These are phyloP conservation scores for Neurospora sp. DNA, from an alignment of 495 filamentous ascomycete genomes.

Conservation along the genomic window DNA sequence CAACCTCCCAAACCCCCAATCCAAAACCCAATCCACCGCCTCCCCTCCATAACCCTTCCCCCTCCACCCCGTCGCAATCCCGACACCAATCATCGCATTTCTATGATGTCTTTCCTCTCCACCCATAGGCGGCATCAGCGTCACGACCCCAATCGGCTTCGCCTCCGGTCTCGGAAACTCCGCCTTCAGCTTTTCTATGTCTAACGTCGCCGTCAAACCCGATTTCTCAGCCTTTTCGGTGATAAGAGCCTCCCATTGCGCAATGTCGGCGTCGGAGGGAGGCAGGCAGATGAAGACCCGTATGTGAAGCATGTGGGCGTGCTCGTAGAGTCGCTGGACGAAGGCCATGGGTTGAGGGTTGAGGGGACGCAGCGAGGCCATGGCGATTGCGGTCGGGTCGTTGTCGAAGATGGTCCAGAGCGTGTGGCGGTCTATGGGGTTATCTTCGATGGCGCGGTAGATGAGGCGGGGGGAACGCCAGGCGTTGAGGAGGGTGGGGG, in stretches of 20 bases:
- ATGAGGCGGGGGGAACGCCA: slow-evolving; percentile 24
- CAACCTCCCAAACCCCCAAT: slow-evolving; percentile 36
- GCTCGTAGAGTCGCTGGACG: slow-evolving; percentile 8
- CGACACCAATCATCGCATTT: slow-evolving; percentile 30
- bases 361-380: slow-evolving; percentile 14
- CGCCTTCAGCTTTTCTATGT: neutral
- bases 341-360: slow-evolving; percentile 12
- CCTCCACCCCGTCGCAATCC: slow-evolving; percentile 25
- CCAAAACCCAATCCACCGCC: slow-evolving; percentile 40
- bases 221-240: neutral
- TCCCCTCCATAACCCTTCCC: slow-evolving; percentile 45
- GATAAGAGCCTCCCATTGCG: neutral
- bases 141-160: slow-evolving; percentile 16
- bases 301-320: slow-evolving; percentile 24
- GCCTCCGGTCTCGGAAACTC: neutral
- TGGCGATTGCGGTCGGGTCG: slow-evolving; percentile 17
- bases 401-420: slow-evolving; percentile 13
- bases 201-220: neutral
- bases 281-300: slow-evolving; percentile 32
- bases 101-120: slow-evolving; percentile 28
- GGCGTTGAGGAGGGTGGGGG: slow-evolving; percentile 6
- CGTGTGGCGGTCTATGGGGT: slow-evolving; percentile 20
- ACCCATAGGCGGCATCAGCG: slow-evolving; percentile 17
- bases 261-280: neutral
- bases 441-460: slow-evolving; percentile 27